Evolutionary conservation across 129 eudicot species (phyloP), one percentile per base, ranked within the genome.

Genomic region (Flaveria brownii): DNA sequence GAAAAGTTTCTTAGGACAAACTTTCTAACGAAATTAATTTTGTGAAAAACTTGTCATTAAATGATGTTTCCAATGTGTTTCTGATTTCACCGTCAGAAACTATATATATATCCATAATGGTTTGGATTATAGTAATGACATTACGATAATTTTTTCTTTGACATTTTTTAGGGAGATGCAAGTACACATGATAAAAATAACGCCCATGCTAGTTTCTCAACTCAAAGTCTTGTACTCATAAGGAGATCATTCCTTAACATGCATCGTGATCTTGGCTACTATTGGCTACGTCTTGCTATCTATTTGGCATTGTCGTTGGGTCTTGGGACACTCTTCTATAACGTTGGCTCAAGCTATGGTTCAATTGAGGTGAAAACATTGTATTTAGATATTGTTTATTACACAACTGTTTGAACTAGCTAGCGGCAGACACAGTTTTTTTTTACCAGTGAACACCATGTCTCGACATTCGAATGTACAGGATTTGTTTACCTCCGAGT

Each of bases 251-350:
- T 82, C 45, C 42, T 77, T n/a, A 90, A 87, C 75, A 90, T 90
- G 96, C 82, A 79, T 68, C 92, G 92, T 6, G 92, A 87, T 74
- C 80, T 75, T 20, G 90, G 90, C 9, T 90, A 90, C 74, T 90
- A 90, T 60, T 87, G 92, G 96, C 51, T 90, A 65, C 90, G 96
- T 5, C 68, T 90, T 15, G 87, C 75, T 20, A 82, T 87, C 67
- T 88, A 90, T 66, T 16, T 86, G 17, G 85, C 79, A 1, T 45
- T 88, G 76, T 77, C 86, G 68, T 65, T 84, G 15, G 86, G 87
- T 51, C 56, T 88, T 41, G 96, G 96, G 26, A 86, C 91, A 12
- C 52, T 88, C 41, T 90, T 80, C 74, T 77, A 68, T 47, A 81
- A 90, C 25, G 78, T 88, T 52, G 96, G 93, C 59, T 55, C 63